phyloP scores from a whole-genome alignment of 2,329 filamentous ascomycete genomes.

The Penicillium brevicompactum region DNA sequence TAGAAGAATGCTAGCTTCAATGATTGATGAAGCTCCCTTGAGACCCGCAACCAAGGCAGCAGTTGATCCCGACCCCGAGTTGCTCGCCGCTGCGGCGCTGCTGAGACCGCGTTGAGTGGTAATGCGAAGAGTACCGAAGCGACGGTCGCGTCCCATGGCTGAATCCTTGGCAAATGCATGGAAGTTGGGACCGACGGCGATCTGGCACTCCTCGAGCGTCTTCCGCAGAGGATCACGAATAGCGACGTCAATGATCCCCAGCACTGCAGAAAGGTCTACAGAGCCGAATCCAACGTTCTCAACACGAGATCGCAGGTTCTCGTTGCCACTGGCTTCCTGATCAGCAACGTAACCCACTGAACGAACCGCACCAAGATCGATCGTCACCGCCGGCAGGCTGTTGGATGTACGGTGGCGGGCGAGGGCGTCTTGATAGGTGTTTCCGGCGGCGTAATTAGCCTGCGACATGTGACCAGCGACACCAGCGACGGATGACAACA shows the following conservation, averaged over 20 bases:
- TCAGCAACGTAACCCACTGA: not conserved
- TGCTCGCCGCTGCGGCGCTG: too few species aligned
- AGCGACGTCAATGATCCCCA: not conserved
- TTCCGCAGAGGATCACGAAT: not conserved
- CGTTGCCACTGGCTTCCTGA: not conserved
- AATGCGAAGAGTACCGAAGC: not conserved
- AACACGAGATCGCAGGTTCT: not conserved
- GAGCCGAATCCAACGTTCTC: not conserved
- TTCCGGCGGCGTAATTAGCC: slow-evolving; percentile 43
- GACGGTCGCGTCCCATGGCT: not conserved
- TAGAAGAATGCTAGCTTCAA: not conserved
- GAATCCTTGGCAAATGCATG: not conserved
- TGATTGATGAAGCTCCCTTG: not conserved
- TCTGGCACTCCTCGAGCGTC: not conserved
- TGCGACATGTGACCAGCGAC: slow-evolving; percentile 48
- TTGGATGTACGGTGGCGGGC: slow-evolving; percentile 12
- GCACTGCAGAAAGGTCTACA: not conserved
- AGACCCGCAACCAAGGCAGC: too few species aligned
- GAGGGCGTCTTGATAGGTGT: slow-evolving; percentile 37
- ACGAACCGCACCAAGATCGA: not conserved
- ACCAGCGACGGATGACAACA: slow-evolving; percentile 40
- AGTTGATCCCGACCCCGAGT: too few species aligned
- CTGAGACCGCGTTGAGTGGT: too few species aligned
- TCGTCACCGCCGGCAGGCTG: not conserved
- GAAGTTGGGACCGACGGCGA: not conserved